Evolutionary conservation across 306 rosid genomes (phyloP).

Genomic region (Spatholobus suberectus): DNA sequence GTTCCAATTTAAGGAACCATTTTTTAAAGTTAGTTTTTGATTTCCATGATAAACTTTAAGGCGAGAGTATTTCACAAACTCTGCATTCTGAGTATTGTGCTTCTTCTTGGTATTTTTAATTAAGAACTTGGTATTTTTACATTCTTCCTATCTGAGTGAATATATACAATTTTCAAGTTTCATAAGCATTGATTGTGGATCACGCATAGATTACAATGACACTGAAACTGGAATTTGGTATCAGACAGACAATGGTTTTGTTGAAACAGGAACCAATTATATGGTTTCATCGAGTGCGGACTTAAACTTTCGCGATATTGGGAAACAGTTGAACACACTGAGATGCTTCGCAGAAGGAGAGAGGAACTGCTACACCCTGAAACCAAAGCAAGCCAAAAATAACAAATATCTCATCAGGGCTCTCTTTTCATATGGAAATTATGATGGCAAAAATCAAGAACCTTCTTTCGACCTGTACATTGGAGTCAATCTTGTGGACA

Average conservation of each 20-base stretch:
- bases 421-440: conserved; percentile 56
- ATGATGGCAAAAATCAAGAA: conserved; percentile 36
- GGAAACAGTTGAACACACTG: conserved; percentile 26
- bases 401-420: no score
- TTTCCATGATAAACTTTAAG: no score
- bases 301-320: neutral
- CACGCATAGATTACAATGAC: neutral
- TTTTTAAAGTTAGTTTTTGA: no score
- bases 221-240: neutral
- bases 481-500: conserved; percentile 52
- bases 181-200: conserved; percentile 46
- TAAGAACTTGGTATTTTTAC: neutral
- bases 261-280: neutral
- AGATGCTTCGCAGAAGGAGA: conserved; percentile 59
- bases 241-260: neutral
- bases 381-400: conserved; percentile 40
- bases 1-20: no score
- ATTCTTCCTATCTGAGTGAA: no score
- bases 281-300: neutral
- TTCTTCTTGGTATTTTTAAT: no score
- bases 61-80: no score
- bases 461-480: conserved; percentile 50
- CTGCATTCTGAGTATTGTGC: no score
- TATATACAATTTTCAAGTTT: neutral
- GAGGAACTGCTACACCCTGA: conserved; percentile 60